Evolutionary conservation across 2,329 filamentous ascomycete genomes (phyloP), one percentile per base, ranked within the genome.

Genomic region (Samsoniella hepiali): DNA sequence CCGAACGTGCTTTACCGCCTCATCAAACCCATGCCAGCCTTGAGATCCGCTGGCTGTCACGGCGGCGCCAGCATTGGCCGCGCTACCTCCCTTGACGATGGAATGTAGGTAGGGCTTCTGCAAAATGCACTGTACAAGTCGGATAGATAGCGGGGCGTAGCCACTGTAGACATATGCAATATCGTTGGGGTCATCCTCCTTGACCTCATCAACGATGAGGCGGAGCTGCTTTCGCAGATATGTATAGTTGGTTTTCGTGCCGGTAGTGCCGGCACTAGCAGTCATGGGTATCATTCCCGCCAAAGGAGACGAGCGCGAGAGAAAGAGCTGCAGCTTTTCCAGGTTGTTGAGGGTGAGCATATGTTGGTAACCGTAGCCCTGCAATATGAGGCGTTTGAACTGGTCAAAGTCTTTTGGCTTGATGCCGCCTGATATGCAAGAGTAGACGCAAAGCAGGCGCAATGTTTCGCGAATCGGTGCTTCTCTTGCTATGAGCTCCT

Each of bases 101-200:
- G 85, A 87, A 63, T 88, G 80, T 36, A 99, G 80, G 68, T 93
- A 91, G 63, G 91, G 87, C 75, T 99, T 99, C 74, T 98, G 93
- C 55, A 99, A 78, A 57, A 98, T 85, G 72, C 91, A 95, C 75
- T 99, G 96, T 6, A 99, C 89, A 5, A 99, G 84, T 17, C 95
- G 88, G 61, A 98, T 86, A 51, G 91, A 96, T 13, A 99, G 83
- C 0, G 95, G 96, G 5, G 96, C 95, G 73, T 98, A 99, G 59
- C 95, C 96, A 67, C 91, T 96, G 77, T 98, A 99, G 11, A 97
- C 93, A 71, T 99, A 99, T n/a, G 93, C 90, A 65, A 98, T 89
- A 70, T 99, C 95, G 70, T 95, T 91, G 3, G 95, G 95, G 54
- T 96, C 90, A 64, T 95, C 88, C 75, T 99, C 95, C 72, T 96